A percentile compares a stretch with the other conserved stretches of the same genome.
phyloP scores from a whole-genome alignment of 148 eudicot genomes.

The Nepenthes gracilis region DNA sequence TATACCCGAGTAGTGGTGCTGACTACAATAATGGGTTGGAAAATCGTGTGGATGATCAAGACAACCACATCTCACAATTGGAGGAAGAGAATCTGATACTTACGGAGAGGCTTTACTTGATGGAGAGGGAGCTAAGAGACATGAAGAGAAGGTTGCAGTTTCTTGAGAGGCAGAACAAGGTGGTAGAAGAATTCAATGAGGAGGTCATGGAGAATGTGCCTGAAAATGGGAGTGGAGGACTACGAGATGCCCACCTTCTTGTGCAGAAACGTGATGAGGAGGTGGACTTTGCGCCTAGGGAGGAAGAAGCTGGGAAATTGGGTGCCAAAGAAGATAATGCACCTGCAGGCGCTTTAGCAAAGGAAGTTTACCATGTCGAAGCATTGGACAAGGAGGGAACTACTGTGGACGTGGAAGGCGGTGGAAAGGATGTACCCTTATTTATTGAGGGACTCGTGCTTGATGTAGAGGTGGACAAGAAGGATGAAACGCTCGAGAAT shows the following conservation, averaged over 20 bases:
- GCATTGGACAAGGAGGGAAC: constrained; percentile 1
- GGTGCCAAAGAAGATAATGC: constrained; percentile 10
- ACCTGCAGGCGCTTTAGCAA: constrained; percentile 9
- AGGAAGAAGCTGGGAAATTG: constrained; percentile 12
- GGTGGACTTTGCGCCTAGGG: constrained; percentile 20
- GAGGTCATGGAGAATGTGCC: constrained; percentile 75
- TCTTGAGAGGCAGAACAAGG: constrained; percentile 58
- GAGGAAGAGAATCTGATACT: constrained; percentile 87
- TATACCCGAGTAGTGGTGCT: constrained; percentile 42
- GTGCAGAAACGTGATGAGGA: constrained; percentile 35
- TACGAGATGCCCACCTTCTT: constrained; percentile 16
- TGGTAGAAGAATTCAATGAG: constrained; percentile 43
- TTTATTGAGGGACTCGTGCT: constrained; percentile 7
- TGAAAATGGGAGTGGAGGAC: constrained; percentile 65
- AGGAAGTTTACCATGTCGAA: constrained; percentile 10
- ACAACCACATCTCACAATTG: constrained; percentile 69
- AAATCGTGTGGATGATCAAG: constrained; percentile 96
- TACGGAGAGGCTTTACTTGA: constrained; percentile 75
- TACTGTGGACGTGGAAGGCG: constrained; percentile 4
- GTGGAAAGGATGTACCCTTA: constrained; percentile 6
- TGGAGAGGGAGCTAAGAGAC: constrained; percentile 88
- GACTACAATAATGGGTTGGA: constrained; percentile 59
- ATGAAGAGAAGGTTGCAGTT: constrained; percentile 61
- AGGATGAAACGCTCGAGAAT: constrained; percentile 2
- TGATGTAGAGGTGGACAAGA: neutral